These are phyloP conservation scores for Coemansia sp. DNA, from an alignment of 192 early-diverging fungal species.

Conservation along the genomic window DNA sequence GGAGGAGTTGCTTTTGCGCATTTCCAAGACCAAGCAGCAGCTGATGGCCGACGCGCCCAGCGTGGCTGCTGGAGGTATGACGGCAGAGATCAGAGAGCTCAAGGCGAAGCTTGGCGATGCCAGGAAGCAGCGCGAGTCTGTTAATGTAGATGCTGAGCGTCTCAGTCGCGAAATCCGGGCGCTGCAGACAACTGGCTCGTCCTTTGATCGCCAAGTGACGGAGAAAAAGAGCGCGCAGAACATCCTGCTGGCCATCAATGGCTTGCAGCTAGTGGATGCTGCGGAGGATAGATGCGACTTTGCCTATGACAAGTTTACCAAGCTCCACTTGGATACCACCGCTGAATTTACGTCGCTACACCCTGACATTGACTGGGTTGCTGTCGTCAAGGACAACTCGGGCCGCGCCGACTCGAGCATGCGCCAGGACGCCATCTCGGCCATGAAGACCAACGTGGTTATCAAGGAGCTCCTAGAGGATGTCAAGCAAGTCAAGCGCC, in stretches of 20 bases:
- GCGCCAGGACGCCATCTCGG: conserved; percentile 36
- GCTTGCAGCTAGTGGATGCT: conserved; percentile 29
- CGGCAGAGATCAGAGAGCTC: conserved; percentile 29
- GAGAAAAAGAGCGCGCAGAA: conserved; percentile 43
- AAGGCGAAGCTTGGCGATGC: conserved; percentile 8
- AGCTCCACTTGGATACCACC: conserved; percentile 29
- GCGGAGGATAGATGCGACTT: conserved; percentile 39
- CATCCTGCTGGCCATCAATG: conserved; percentile 46
- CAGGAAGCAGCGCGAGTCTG: conserved; percentile 20
- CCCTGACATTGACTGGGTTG: conserved; percentile 50
- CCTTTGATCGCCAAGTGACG: conserved; percentile 30
- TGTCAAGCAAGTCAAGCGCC: conserved; percentile 30
- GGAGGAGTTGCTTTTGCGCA: conserved; percentile 31
- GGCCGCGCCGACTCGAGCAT: conserved; percentile 7
- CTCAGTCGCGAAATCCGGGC: conserved; percentile 27
- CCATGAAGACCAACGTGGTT: conserved; percentile 41
- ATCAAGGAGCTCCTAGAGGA: conserved; percentile 45
- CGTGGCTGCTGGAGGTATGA: conserved; percentile 12
- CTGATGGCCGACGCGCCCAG: conserved; percentile 20
- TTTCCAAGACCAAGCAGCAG: conserved; percentile 26
- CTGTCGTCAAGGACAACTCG: conserved; percentile 24
- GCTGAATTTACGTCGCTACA: conserved; percentile 50
- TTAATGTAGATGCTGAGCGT: conserved; percentile 8
- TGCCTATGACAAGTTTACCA: conserved; percentile 43
- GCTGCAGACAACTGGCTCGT: conserved; percentile 28